A percentile compares a stretch with the other conserved stretches of the same genome.
phyloP scores from a whole-genome alignment of 495 filamentous ascomycete species.

The Clavariopsis aquatica region DNA sequence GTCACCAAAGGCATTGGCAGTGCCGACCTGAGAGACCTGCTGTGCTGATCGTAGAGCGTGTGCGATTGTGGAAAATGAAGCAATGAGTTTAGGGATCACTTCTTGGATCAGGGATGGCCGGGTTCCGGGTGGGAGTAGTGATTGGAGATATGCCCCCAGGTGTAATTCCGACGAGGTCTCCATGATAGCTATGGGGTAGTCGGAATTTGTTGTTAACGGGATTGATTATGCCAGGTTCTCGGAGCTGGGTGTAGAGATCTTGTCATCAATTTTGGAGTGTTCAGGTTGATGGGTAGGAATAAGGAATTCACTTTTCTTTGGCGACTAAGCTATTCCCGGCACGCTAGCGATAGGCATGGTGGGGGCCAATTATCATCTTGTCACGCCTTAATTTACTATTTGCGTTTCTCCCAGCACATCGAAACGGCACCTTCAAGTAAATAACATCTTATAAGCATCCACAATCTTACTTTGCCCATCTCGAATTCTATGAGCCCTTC shows the following conservation, averaged over 20 bases:
- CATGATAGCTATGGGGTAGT: background rate
- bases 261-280: background rate
- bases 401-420: no score
- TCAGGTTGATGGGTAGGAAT: background rate
- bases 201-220: background rate
- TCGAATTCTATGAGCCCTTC: no score
- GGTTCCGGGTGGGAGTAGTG: background rate
- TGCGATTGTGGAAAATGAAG: conserved; percentile 44
- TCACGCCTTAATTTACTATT: no score
- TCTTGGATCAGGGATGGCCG: conserved; percentile 35
- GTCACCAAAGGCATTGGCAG: conserved; percentile 55
- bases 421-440: no score
- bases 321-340: background rate
- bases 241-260: background rate
- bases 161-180: background rate
- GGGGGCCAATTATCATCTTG: no score
- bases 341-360: background rate
- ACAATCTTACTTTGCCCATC: no score
- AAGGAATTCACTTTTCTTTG: background rate
- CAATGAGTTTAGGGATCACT: conserved; percentile 49
- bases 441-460: no score
- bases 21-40: conserved; percentile 48
- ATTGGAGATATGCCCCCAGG: conserved; percentile 12
- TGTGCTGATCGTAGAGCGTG: conserved; percentile 46
- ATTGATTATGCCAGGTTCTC: background rate